Evolutionary conservation across 2,329 filamentous ascomycete species (phyloP).

Genomic region (Harringtonia lauricola): DNA sequence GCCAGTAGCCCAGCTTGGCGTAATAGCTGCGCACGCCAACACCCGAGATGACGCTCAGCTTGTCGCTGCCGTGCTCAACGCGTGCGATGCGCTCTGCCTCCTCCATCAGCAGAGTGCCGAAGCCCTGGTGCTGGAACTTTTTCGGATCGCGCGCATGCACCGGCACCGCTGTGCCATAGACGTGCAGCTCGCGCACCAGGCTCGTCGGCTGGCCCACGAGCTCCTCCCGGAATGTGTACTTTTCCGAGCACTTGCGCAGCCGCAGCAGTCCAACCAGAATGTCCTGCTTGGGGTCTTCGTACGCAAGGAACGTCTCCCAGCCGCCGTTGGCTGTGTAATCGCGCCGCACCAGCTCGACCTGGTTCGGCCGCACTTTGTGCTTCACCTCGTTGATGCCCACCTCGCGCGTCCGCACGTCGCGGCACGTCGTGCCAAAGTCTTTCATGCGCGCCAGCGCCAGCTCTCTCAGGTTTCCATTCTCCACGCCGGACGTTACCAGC

Average conservation of each 20-base stretch:
- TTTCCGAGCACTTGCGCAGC: slow-evolving; percentile 79
- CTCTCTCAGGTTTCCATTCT: slow-evolving; percentile 93
- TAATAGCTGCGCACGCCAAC: slow-evolving; percentile 96
- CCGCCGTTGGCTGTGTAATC: slow-evolving; percentile 94
- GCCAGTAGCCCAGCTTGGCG: slow-evolving; percentile 78
- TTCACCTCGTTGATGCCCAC: slow-evolving; percentile 99
- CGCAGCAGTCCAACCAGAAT: slow-evolving; percentile 88
- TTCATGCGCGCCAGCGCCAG: slow-evolving; percentile 96
- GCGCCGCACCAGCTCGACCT: slow-evolving; percentile 86
- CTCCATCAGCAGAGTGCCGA: slow-evolving; percentile 93
- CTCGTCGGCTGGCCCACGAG: slow-evolving; percentile 78
- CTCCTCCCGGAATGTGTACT: slow-evolving; percentile 86
- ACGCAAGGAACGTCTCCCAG: slow-evolving; percentile 97
- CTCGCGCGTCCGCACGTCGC: slow-evolving; percentile 90
- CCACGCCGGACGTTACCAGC: slow-evolving; percentile 93
- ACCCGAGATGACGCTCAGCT: slow-evolving; percentile 96
- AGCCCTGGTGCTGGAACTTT: slow-evolving; percentile 98
- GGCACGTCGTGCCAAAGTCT: slow-evolving; percentile 93
- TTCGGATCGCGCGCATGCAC: slow-evolving; percentile 89
- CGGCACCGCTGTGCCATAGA: slow-evolving; percentile 95
- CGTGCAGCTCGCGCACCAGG: slow-evolving; percentile 87
- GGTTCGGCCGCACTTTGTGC: slow-evolving; percentile 92
- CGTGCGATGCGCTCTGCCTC: slow-evolving; percentile 92
- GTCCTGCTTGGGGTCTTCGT: slow-evolving; percentile 97
- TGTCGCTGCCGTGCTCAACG: slow-evolving; percentile 85